These are phyloP conservation scores for Leccinum sublutescens DNA, from an alignment of 768 basidiomycete species.

Conservation along the genomic window DNA sequence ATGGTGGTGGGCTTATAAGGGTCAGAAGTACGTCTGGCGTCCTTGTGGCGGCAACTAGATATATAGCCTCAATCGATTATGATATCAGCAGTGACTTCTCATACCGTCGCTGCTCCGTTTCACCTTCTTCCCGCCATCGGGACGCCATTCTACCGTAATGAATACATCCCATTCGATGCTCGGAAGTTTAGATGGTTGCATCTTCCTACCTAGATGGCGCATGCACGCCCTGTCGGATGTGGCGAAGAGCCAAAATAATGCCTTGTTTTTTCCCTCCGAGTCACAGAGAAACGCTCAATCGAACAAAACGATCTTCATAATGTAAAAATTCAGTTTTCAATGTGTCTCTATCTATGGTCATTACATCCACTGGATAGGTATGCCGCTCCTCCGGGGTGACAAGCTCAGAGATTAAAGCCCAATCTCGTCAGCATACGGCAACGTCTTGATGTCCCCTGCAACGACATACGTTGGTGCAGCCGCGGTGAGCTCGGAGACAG, in stretches of 20 bases:
- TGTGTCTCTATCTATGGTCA: conserved; percentile 16
- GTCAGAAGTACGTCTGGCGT: not conserved
- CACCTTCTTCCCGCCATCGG: not conserved
- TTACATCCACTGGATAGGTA: conserved; percentile 17
- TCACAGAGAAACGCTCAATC: not conserved
- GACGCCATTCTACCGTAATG: not conserved
- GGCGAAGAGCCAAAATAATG: not conserved
- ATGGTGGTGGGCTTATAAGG: not conserved
- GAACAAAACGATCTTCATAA: not conserved
- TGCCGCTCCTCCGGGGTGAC: conserved; percentile 4
- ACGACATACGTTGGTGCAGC: conserved; percentile 85
- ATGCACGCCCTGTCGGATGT: not conserved
- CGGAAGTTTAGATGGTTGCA: too few species aligned
- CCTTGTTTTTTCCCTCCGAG: not conserved
- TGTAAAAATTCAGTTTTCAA: not conserved
- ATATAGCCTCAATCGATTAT: not conserved
- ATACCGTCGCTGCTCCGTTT: not conserved
- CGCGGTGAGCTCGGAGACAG: conserved; percentile 63
- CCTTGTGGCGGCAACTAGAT: not conserved
- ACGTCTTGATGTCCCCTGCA: conserved; percentile 69
- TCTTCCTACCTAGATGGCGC: too few species aligned
- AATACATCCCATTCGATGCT: not conserved
- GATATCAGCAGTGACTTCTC: too few species aligned
- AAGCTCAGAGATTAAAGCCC: conserved; percentile 52
- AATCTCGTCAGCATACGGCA: conserved; percentile 85